Evolutionary conservation across 495 filamentous ascomycete genomes (phyloP).

Genomic region (Aspergillus bridgeri): DNA sequence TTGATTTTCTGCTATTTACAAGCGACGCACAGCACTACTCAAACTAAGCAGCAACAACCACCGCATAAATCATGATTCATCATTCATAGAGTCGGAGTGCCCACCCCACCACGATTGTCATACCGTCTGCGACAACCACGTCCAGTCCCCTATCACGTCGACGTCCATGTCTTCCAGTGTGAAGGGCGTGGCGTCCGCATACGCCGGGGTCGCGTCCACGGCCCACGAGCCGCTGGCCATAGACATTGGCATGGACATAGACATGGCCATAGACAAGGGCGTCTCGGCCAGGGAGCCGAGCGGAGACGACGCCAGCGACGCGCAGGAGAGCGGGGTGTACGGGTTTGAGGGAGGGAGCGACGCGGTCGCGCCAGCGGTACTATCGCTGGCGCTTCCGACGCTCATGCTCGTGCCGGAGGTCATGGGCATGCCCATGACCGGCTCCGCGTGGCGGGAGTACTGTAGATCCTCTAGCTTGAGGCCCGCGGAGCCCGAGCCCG

Average conservation of each 20-base stretch:
- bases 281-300: conserved; percentile 14
- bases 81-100: neutral
- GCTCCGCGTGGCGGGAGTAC: neutral
- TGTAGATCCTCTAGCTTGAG: conserved; percentile 3
- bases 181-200: neutral
- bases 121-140: conserved; percentile 15
- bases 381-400: too few species aligned
- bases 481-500: neutral
- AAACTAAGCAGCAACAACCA: neutral
- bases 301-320: conserved; percentile 8
- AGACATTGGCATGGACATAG: conserved; percentile 9
- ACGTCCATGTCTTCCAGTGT: conserved; percentile 17
- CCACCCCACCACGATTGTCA: neutral
- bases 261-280: conserved; percentile 14
- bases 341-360: neutral
- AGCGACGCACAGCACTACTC: neutral
- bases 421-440: neutral
- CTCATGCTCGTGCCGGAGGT: too few species aligned
- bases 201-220: neutral
- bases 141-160: conserved; percentile 16
- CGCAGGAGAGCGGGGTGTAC: conserved; percentile 1
- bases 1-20: too few species aligned
- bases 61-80: neutral
- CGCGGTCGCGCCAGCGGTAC: too few species aligned
- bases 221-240: neutral